A percentile compares a stretch with the other conserved stretches of the same genome.
Conservation (phyloP, 1,284 basidiomycete species). For the Pseudozyma sp. region DNA sequence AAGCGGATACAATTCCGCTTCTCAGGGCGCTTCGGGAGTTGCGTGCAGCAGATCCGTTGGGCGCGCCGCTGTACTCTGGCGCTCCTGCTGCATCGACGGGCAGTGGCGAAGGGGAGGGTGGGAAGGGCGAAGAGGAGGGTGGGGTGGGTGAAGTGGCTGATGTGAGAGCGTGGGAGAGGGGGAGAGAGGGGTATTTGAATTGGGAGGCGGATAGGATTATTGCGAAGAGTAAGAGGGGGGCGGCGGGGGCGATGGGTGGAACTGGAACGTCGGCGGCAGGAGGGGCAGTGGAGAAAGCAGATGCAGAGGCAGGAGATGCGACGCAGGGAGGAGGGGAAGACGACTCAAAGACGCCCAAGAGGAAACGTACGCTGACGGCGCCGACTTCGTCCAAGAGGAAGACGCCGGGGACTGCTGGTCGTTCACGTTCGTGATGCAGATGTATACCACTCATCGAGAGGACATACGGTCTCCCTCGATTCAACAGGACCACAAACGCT, state of each 20-base stretch:
- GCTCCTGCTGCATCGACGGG: constrained; percentile 1
- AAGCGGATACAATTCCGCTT: constrained; percentile 41
- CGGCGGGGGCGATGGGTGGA: background rate
- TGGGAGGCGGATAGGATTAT: constrained; percentile 63
- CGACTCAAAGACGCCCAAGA: constrained; percentile 40
- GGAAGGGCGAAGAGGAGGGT: constrained; percentile 16
- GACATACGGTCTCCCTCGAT: background rate
- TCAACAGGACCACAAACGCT: background rate
- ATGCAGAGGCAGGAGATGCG: constrained; percentile 8
- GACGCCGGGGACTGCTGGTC: constrained; percentile 30
- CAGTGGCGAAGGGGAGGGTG: constrained; percentile 3
- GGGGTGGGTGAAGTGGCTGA: constrained; percentile 10
- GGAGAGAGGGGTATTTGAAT: constrained; percentile 59
- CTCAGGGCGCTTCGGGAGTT: constrained; percentile 48
- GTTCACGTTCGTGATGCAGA: constrained; percentile 7
- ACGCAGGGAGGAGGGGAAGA: constrained; percentile 8
- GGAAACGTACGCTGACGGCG: constrained; percentile 15
- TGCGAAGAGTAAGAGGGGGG: constrained; percentile 38
- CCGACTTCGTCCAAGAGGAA: constrained; percentile 31
- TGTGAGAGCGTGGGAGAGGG: constrained; percentile 50
- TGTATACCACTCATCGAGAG: background rate
- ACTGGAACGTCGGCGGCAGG: background rate
- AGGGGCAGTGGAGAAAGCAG: background rate
- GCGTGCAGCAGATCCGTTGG: constrained; percentile 51
- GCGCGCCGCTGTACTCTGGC: constrained; percentile 35